Conservation (phyloP, 2,329 filamentous ascomycete genomes). For the Hypoxylon sp. region DNA sequence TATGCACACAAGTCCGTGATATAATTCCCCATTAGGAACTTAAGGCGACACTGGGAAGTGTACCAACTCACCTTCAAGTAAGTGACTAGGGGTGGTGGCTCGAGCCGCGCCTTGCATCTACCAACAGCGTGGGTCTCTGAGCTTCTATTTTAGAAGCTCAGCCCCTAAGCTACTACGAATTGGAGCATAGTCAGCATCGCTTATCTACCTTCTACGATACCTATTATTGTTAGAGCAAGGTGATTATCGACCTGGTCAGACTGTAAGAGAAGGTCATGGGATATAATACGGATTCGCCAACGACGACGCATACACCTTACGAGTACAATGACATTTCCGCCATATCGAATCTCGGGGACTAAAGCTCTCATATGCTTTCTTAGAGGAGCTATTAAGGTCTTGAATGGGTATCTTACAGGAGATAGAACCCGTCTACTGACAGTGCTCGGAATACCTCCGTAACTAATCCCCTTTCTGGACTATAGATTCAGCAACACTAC, state of each 20-base stretch:
- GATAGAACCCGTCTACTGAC: background rate
- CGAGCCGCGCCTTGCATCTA: slow-evolving; percentile 6
- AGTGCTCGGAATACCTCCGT: background rate
- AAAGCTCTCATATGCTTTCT: background rate
- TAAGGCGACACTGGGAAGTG: background rate
- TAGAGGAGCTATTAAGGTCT: background rate
- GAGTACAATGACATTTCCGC: background rate
- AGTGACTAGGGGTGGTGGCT: slow-evolving; percentile 2
- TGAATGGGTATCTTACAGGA: background rate
- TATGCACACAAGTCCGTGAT: background rate
- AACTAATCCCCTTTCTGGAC: background rate
- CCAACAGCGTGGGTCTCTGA: background rate
- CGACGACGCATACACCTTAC: background rate
- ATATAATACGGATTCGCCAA: slow-evolving; percentile 3
- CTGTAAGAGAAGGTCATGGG: background rate
- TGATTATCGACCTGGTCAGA: background rate
- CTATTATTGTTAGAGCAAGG: background rate
- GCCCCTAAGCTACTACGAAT: background rate
- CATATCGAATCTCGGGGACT: background rate
- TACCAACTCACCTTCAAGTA: background rate
- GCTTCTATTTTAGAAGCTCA: background rate
- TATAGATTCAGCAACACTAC: background rate
- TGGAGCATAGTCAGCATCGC: background rate
- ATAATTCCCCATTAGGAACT: slow-evolving; percentile 4
- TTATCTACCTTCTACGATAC: background rate